Evolutionary conservation across 2,329 filamentous ascomycete genomes (phyloP).

Genomic region (Fonsecaea erecta): DNA sequence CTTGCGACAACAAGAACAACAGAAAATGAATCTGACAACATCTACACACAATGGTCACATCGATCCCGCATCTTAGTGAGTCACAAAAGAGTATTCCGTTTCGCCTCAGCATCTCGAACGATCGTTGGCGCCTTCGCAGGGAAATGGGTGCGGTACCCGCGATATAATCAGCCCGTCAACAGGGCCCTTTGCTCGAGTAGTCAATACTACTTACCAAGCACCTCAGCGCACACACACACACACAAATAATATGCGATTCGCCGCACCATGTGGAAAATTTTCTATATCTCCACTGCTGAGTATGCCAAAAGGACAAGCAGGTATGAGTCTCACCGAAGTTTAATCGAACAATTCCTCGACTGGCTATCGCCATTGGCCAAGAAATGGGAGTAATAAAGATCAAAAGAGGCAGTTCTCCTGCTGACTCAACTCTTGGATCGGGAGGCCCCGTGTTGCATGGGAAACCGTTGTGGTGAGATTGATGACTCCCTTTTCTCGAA

Average conservation of each 20-base stretch:
- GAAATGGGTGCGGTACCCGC: too few species aligned
- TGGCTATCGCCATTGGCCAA: neutral
- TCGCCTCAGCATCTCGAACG: neutral
- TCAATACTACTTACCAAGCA: too few species aligned
- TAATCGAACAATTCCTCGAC: neutral
- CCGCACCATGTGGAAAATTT: too few species aligned
- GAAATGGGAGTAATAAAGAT: too few species aligned
- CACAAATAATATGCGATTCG: too few species aligned
- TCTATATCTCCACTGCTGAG: too few species aligned
- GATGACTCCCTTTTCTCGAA: neutral
- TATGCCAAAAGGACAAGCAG: too few species aligned
- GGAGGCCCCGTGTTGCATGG: too few species aligned
- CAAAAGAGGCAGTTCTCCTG: neutral
- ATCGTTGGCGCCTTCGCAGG: too few species aligned
- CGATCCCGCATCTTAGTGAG: neutral
- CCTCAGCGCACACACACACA: too few species aligned
- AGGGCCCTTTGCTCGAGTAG: too few species aligned
- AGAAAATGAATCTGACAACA: neutral
- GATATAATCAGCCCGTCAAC: too few species aligned
- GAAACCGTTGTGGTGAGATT: neutral
- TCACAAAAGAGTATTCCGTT: neutral
- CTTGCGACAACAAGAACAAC: neutral
- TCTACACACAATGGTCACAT: neutral
- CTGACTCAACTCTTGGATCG: neutral
- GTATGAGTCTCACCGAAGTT: neutral